Evolutionary conservation across 257 asterid genomes (phyloP).

Genomic region (Avicennia marina): DNA sequence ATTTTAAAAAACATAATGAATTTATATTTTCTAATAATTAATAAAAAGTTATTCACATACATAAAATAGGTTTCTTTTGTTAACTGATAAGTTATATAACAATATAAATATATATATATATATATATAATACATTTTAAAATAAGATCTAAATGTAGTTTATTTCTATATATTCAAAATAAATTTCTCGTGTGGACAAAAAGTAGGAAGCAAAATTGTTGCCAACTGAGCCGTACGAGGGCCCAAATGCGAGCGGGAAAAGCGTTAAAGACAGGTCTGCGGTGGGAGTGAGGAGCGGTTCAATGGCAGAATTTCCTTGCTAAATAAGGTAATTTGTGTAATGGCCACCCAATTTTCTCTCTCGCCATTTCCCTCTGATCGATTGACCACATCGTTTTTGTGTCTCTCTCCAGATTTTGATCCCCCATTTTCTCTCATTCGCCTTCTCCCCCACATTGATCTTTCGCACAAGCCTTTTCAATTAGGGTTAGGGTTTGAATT

Average conservation of each 20-base stretch:
- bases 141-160: no score
- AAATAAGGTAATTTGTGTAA: conserved; percentile 25
- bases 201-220: no score
- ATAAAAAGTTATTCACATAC: no score
- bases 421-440: conserved; percentile 17
- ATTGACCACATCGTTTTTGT: conserved; percentile 16
- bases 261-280: conserved; percentile 8
- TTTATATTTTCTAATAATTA: no score
- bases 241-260: conserved; percentile 28
- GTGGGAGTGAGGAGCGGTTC: conserved; percentile 33
- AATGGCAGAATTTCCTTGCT: conserved; percentile 43
- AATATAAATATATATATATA: no score
- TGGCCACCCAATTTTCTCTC: conserved; percentile 29
- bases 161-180: no score
- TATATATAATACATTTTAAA: no score
- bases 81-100: no score
- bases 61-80: no score
- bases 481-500: conserved; percentile 28
- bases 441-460: conserved; percentile 22
- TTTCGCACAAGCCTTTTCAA: conserved; percentile 13
- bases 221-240: no score
- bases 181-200: no score
- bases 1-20: no score
- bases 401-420: conserved; percentile 26
- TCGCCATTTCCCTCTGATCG: conserved; percentile 18